A percentile compares a stretch with the other conserved stretches of the same genome.
Conservation (phyloP, 225 moss, liverwort and hornwort species). For the Physcomitrellopsis africana region DNA sequence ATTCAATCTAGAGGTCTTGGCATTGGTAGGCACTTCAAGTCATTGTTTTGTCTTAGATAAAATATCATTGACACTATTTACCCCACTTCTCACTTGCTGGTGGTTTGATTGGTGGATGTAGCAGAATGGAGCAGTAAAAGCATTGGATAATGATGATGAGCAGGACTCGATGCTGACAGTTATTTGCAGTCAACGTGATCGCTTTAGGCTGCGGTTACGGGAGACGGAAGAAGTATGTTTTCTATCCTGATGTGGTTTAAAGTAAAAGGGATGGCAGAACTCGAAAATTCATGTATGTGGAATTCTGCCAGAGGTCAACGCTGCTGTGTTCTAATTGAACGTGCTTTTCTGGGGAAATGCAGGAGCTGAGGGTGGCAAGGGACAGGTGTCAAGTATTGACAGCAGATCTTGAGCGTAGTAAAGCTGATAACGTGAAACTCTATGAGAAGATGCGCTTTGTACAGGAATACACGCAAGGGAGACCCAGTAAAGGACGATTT, state of each 20-base stretch:
- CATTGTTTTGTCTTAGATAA: neutral
- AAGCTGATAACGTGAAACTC: conserved; percentile 90
- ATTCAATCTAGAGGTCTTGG: neutral
- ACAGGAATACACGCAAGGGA: conserved; percentile 86
- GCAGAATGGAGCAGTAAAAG: conserved; percentile 64
- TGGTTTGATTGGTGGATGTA: conserved; percentile 29
- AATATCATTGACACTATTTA: conserved; percentile 1
- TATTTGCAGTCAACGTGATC: conserved; percentile 92
- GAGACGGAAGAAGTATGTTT: conserved; percentile 86
- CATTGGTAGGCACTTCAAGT: neutral
- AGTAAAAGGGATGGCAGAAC: neutral
- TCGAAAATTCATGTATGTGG: neutral
- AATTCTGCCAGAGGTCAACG: conserved; percentile 5
- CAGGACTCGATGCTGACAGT: conserved; percentile 91
- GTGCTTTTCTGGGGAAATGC: conserved; percentile 19
- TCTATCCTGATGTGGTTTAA: conserved; percentile 19
- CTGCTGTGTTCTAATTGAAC: neutral
- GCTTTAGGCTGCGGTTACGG: conserved; percentile 87
- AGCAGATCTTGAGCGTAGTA: conserved; percentile 83
- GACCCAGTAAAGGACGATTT: conserved; percentile 62
- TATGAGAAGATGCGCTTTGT: conserved; percentile 95
- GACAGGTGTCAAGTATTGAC: conserved; percentile 77
- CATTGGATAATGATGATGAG: conserved; percentile 72
- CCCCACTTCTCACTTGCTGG: neutral
- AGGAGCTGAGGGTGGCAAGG: conserved; percentile 82